Evolutionary conservation across 495 filamentous ascomycete genomes (phyloP), one percentile per base, ranked within the genome.

Genomic region (Aspergillus saccharolyticus): DNA sequence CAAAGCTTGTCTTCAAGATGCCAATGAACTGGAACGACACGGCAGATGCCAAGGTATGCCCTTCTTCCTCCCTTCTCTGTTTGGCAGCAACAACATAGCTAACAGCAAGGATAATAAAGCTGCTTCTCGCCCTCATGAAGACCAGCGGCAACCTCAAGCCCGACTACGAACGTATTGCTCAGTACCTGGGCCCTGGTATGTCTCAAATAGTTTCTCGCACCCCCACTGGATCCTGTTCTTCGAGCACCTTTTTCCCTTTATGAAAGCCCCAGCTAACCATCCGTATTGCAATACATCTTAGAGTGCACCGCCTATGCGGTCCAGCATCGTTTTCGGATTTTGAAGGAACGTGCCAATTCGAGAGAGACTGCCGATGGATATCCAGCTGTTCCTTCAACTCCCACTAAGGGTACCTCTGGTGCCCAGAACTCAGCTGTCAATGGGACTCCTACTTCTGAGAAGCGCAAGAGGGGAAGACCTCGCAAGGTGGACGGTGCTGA

Each of bases 301-400:
- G 66, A 62, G 0, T 72, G 70, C 54, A 70, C 65, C 46, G 44
- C 48, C n/a, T 62, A 54, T 16, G 70, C 73, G 12, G 42, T 74
- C 15, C 55, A 62, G 42, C 67, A 70, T 54, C 69, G 64, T 39
- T 48, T 74, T 44, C 57, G 63, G 24, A 64, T 63, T 16, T 42
- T 76, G n/a, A 57, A 53, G 12, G 67, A 61, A 1, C 63, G 43
- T 48, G 60, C 44, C 24, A 47, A 17, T 12, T 21, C 17, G 33
- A n/a, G n/a, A n/a, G 33, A 39, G 25, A 49, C 4, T 21, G 46
- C 44, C 17, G 44, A 17, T 2, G 44, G n/a, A 14, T 17, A 17
- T 7, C 44, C 44, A 4, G 22, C 12, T 3, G 19, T 47, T 10
- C 44, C 19, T 0, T 39, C 12, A 12, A 8, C 18, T 47, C 19